Conservation (phyloP, 2,329 filamentous ascomycete genomes). For the Colletotrichum sp. region DNA sequence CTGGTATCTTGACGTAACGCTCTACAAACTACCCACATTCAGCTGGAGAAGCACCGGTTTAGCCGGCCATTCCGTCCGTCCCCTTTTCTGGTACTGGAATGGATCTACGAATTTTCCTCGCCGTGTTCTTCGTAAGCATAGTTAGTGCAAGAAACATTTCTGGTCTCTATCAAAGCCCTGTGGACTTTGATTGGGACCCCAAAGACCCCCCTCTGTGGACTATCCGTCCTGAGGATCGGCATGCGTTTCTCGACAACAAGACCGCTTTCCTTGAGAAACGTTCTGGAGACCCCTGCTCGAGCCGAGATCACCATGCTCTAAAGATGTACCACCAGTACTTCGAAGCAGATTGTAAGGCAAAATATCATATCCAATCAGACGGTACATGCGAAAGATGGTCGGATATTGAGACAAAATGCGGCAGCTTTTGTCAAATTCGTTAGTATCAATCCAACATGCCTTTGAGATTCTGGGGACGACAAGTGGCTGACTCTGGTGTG, state of each 20-base stretch:
- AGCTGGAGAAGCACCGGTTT: no score
- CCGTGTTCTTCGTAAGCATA: not conserved
- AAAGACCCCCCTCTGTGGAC: not conserved
- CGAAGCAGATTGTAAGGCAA: not conserved
- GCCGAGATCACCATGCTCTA: not conserved
- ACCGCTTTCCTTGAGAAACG: not conserved
- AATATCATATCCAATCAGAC: not conserved
- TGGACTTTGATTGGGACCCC: not conserved
- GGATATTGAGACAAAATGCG: not conserved
- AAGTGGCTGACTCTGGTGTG: not conserved
- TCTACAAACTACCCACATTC: not conserved
- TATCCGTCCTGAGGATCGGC: not conserved
- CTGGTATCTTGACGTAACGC: not conserved
- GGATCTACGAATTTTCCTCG: not conserved
- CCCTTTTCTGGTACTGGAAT: not conserved
- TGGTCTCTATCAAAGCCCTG: not conserved
- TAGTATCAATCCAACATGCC: not conserved
- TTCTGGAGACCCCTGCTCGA: not conserved
- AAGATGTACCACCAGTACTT: not conserved
- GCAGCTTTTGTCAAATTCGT: not conserved
- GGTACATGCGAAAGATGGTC: not conserved
- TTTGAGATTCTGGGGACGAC: not conserved
- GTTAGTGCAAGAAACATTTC: not conserved
- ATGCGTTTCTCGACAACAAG: not conserved
- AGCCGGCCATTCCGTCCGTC: no score